Conservation (phyloP, 331 rosid genomes). For the Saraca asoca region DNA sequence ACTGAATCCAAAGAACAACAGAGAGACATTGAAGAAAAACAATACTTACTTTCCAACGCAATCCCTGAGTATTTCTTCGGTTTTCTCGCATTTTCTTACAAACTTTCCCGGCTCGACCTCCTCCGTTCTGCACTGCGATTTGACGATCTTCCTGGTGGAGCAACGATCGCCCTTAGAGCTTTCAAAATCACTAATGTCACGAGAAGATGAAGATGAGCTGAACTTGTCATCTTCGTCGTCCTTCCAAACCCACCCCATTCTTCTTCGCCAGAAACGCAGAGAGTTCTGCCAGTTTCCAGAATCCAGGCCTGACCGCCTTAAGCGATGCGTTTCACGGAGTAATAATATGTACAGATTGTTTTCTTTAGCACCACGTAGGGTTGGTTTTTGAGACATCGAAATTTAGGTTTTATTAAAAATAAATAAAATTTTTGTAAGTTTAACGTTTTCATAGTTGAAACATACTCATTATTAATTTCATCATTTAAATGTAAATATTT, state of each 20-base stretch:
- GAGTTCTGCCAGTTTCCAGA: no score
- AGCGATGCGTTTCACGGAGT: no score
- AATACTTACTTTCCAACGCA: conserved; percentile 68
- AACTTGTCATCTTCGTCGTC: conserved; percentile 41
- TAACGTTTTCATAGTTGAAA: no score
- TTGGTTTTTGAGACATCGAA: no score
- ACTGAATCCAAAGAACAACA: not conserved
- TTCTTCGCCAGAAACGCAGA: not conserved
- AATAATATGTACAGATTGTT: no score
- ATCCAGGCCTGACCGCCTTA: no score
- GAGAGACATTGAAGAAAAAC: no score
- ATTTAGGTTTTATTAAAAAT: no score
- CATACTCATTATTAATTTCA: no score
- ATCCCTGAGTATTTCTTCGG: conserved; percentile 71
- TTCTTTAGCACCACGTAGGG: no score
- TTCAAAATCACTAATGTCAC: not conserved
- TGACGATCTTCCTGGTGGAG: conserved; percentile 62
- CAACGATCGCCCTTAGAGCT: conserved; percentile 39
- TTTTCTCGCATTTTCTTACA: conserved; percentile 76
- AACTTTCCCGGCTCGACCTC: conserved; percentile 88
- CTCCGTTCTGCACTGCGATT: conserved; percentile 74
- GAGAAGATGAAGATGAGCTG: conserved; percentile 24
- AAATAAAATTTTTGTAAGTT: no score
- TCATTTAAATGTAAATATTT: no score
- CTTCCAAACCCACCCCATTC: conserved; percentile 83